Conservation (phyloP, 768 basidiomycete genomes). For the Rhizopogon vinicolor region DNA sequence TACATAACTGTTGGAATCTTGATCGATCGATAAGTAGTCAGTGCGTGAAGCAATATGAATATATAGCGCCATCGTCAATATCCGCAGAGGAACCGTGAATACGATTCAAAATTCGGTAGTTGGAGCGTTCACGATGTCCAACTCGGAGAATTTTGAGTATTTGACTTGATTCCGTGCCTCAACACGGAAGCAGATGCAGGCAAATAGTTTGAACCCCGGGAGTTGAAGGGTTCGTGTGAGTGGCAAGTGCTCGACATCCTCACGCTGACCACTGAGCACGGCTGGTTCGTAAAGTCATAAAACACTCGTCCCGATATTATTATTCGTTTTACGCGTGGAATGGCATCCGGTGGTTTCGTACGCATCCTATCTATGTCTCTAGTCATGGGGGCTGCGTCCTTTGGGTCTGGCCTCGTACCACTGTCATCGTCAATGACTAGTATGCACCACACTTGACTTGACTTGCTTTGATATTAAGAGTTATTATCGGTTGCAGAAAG, state of each 20-base stretch:
- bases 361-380: slow-evolving; percentile 43
- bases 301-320: background rate
- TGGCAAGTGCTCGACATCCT: background rate
- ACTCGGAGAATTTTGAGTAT: no score
- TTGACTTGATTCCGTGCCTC: no score
- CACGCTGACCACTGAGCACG: background rate
- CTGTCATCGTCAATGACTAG: slow-evolving; percentile 70
- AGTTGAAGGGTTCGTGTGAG: background rate
- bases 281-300: background rate
- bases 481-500: slow-evolving; percentile 36
- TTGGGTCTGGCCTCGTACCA: slow-evolving; percentile 70
- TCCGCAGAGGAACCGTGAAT: no score
- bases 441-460: slow-evolving; percentile 19
- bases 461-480: slow-evolving; percentile 17
- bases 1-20: no score
- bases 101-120: no score
- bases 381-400: slow-evolving; percentile 57
- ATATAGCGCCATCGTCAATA: no score
- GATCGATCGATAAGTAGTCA: no score
- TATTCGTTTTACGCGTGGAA: background rate
- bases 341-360: slow-evolving; percentile 20
- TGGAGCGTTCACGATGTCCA: no score
- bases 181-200: background rate
- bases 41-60: no score
- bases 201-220: background rate